A percentile compares a stretch with the other conserved stretches of the same genome.
Evolutionary conservation across 306 rosid genomes (phyloP).

Genomic region (Sesbania bispinosa): DNA sequence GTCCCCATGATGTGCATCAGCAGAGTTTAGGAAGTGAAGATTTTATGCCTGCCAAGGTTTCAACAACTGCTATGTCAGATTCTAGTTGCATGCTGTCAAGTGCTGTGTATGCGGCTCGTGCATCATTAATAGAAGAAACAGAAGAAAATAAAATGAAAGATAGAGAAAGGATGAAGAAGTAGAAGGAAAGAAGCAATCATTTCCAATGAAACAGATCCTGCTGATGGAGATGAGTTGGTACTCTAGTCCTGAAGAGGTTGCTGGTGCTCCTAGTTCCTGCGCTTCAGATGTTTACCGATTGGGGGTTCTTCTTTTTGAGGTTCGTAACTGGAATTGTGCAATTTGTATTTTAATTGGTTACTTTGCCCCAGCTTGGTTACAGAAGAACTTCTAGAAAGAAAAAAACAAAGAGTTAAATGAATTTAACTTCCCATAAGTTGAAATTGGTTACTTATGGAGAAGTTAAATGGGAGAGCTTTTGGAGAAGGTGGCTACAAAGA

Average conservation of each 20-base stretch:
- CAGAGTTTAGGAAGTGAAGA: slow-evolving; percentile 60
- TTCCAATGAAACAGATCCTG: slow-evolving; percentile 92
- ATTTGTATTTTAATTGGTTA: slow-evolving; percentile 18
- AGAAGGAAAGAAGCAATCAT: slow-evolving; percentile 72
- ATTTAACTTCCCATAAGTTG: too few relatives aligned
- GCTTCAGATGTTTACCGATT: slow-evolving; percentile 86
- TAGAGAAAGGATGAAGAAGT: slow-evolving; percentile 51
- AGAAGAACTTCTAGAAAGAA: too few relatives aligned
- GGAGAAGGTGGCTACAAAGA: too few relatives aligned
- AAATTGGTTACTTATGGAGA: too few relatives aligned
- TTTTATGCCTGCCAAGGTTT: slow-evolving; percentile 39
- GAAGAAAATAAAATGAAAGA: slow-evolving; percentile 63
- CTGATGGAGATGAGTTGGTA: slow-evolving; percentile 89
- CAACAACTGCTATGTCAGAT: slow-evolving; percentile 59
- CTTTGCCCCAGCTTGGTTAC: too few relatives aligned
- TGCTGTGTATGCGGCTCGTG: slow-evolving; percentile 62
- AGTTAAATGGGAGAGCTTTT: too few relatives aligned
- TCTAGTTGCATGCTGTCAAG: slow-evolving; percentile 82
- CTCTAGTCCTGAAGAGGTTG: slow-evolving; percentile 80
- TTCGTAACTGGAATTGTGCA: slow-evolving; percentile 22
- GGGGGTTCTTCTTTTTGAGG: slow-evolving; percentile 98
- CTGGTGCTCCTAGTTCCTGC: slow-evolving; percentile 57
- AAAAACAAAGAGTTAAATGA: too few relatives aligned
- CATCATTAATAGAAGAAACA: slow-evolving; percentile 59
- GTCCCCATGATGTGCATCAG: slow-evolving; percentile 41